Conservation (phyloP, 805 yeast genomes). For the Zygosaccharomyces rouxii region DNA sequence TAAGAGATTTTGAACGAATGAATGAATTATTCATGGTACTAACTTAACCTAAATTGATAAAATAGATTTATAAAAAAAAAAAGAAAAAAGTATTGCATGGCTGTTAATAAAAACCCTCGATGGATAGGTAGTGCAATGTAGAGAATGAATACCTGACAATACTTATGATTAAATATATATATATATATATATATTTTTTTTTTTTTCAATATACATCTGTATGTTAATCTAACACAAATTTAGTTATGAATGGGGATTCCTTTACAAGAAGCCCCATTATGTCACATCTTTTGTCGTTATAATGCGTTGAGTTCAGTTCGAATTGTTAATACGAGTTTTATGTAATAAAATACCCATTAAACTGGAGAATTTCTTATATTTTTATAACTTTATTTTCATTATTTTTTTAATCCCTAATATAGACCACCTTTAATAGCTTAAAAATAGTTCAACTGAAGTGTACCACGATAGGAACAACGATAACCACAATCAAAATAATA, state of each 20-base stretch:
- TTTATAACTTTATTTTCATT: not conserved
- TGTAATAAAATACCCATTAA: not conserved
- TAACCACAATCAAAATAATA: slow-evolving; percentile 75
- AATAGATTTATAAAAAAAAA: not conserved
- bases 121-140: not conserved
- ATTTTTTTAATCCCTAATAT: slow-evolving; percentile 5
- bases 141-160: not conserved
- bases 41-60: not conserved
- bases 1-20: not conserved
- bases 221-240: not conserved
- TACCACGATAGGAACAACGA: slow-evolving; percentile 89
- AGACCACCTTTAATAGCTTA: not conserved
- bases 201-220: not conserved
- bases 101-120: not conserved
- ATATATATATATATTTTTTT: not conserved
- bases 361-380: not conserved
- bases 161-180: not conserved
- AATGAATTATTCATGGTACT: not conserved
- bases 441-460: slow-evolving; percentile 52
- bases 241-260: not conserved
- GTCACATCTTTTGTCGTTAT: not conserved
- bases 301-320: not conserved
- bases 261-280: not conserved
- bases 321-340: not conserved
- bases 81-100: not conserved